phyloP scores from a whole-genome alignment of 2,329 filamentous ascomycete genomes.

The Pseudomassariella vexata region DNA sequence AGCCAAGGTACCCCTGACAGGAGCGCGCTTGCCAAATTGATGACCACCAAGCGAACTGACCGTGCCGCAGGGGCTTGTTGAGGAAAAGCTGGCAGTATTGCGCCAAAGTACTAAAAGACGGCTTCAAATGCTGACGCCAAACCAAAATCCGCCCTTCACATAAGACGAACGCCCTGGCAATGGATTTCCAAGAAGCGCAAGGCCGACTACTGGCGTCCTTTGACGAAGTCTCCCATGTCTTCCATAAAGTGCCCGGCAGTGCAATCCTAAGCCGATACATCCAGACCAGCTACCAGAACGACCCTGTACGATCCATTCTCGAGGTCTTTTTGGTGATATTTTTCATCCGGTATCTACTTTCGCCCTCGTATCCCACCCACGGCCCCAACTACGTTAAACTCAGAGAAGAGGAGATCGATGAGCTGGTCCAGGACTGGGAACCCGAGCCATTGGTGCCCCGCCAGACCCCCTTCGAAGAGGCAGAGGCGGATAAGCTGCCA shows the following conservation, averaged over 20 bases:
- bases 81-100: too few relatives aligned
- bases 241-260: constrained; percentile 89
- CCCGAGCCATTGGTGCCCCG: constrained; percentile 83
- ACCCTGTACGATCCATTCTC: constrained; percentile 87
- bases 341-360: constrained; percentile 86
- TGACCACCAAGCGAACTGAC: too few relatives aligned
- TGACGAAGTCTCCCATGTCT: constrained; percentile 53
- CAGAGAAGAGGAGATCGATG: constrained; percentile 94
- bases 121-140: too few relatives aligned
- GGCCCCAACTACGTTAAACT: constrained; percentile 86
- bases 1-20: too few relatives aligned
- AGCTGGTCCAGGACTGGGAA: constrained; percentile 92
- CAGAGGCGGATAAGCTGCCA: constrained; percentile 78
- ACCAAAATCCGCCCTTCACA: too few relatives aligned
- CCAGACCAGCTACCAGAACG: constrained; percentile 94
- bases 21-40: too few relatives aligned
- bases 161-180: too few relatives aligned
- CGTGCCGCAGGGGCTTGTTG: too few relatives aligned
- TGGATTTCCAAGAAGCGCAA: constrained; percentile 61
- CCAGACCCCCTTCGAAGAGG: constrained; percentile 68
- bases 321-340: constrained; percentile 93
- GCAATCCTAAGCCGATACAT: constrained; percentile 94
- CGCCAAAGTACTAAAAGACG: too few relatives aligned
- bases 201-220: constrained; percentile 45
- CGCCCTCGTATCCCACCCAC: constrained; percentile 86